These are phyloP conservation scores for Mycena galericulata DNA, from an alignment of 768 basidiomycete genomes.

Conservation along the genomic window DNA sequence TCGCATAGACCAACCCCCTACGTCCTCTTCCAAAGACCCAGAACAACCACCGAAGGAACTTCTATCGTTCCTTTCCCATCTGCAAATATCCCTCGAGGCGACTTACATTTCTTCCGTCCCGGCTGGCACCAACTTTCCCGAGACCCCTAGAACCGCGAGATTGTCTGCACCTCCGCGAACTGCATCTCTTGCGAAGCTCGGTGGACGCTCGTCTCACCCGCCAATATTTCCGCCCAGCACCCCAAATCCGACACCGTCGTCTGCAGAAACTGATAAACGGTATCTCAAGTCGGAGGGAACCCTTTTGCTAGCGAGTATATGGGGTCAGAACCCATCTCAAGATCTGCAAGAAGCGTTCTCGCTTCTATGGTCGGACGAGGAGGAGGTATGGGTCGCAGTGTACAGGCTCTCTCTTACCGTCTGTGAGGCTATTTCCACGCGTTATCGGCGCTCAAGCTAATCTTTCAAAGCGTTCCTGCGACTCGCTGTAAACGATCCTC, in stretches of 20 bases:
- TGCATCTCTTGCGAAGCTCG: constrained; percentile 56
- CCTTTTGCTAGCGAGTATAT: constrained; percentile 74
- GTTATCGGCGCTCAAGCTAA: not conserved
- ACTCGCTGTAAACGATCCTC: constrained; percentile 75
- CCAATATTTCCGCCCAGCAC: constrained; percentile 86
- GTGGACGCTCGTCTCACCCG: constrained; percentile 60
- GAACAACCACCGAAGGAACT: constrained; percentile 58
- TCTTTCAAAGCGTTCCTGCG: constrained; percentile 78
- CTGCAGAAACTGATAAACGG: constrained; percentile 76
- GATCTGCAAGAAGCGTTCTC: constrained; percentile 68
- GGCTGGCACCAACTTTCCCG: constrained; percentile 42
- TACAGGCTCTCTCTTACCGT: constrained; percentile 84
- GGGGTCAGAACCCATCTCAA: constrained; percentile 71
- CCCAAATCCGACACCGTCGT: constrained; percentile 85
- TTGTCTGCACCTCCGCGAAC: constrained; percentile 67
- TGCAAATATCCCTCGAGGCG: constrained; percentile 85
- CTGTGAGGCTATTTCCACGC: constrained; percentile 61
- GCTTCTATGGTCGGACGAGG: constrained; percentile 72
- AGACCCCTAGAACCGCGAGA: constrained; percentile 51
- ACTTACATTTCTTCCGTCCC: constrained; percentile 76
- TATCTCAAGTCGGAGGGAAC: constrained; percentile 87
- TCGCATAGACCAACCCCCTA: constrained; percentile 71
- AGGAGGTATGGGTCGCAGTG: constrained; percentile 80
- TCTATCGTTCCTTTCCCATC: constrained; percentile 71
- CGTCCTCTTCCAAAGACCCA: constrained; percentile 50